Evolutionary conservation across 805 yeast genomes (phyloP).

Genomic region (Nakazawaea ishiwadae): DNA sequence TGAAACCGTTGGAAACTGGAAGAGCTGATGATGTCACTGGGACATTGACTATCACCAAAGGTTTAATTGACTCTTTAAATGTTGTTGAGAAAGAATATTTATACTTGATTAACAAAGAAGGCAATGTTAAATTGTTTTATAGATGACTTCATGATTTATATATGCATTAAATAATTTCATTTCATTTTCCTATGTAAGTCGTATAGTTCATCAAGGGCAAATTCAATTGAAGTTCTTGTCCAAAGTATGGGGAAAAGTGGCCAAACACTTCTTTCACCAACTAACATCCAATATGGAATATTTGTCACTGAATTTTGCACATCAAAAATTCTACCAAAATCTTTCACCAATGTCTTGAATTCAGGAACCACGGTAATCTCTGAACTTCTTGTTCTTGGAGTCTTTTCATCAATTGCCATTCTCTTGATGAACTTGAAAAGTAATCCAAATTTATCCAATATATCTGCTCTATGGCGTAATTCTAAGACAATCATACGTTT

Average conservation of each 20-base stretch:
- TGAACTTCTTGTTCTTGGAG: conserved; percentile 66
- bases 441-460: conserved; percentile 74
- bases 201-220: conserved; percentile 75
- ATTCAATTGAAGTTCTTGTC: conserved; percentile 88
- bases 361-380: conserved; percentile 92
- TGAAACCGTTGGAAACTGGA: conserved; percentile 73
- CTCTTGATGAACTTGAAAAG: conserved; percentile 67
- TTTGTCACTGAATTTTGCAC: conserved; percentile 65
- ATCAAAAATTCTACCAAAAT: conserved; percentile 74
- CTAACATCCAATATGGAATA: conserved; percentile 82
- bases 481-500: conserved; percentile 68
- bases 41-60: conserved; percentile 52
- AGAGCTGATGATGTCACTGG: conserved; percentile 83
- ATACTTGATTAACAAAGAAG: conserved; percentile 54
- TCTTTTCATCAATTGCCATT: conserved; percentile 81
- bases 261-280: conserved; percentile 94
- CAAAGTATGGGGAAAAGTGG: conserved; percentile 78
- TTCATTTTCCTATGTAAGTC: conserved; percentile 25
- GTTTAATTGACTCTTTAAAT: conserved; percentile 30
- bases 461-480: conserved; percentile 76
- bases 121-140: conserved; percentile 38
- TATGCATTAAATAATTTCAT: neutral
- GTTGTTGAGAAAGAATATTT: conserved; percentile 61
- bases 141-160: conserved; percentile 17
- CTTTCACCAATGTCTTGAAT: conserved; percentile 61